Conservation (phyloP, 1,284 basidiomycete genomes). For the Tremellales sp. region DNA sequence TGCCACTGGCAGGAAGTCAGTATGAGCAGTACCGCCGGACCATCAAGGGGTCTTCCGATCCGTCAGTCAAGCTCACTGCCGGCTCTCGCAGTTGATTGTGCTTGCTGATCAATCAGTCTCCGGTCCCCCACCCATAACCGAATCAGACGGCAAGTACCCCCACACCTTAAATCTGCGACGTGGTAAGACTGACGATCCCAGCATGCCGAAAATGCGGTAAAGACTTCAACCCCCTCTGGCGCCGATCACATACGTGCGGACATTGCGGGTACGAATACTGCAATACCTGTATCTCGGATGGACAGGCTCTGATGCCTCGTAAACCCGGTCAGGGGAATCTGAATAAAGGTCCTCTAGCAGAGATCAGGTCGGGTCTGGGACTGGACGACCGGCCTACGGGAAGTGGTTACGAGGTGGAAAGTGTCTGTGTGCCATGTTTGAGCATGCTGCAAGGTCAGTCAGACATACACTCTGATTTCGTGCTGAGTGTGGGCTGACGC, state of each 20-base stretch:
- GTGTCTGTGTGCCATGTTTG: slow-evolving; percentile 41
- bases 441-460: slow-evolving; percentile 45
- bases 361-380: slow-evolving; percentile 19
- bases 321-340: slow-evolving; percentile 8
- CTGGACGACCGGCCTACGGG: slow-evolving; percentile 11
- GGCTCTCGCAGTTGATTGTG: not conserved
- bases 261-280: slow-evolving; percentile 49
- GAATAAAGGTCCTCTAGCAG: slow-evolving; percentile 9
- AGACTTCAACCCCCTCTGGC: slow-evolving; percentile 43
- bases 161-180: not conserved
- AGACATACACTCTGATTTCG: not conserved
- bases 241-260: slow-evolving; percentile 39
- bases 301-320: slow-evolving; percentile 47
- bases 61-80: slow-evolving; percentile 19
- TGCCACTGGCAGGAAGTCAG: slow-evolving; percentile 16
- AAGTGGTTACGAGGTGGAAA: slow-evolving; percentile 29
- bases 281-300: slow-evolving; percentile 38
- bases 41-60: slow-evolving; percentile 27
- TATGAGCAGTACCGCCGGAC: not conserved
- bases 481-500: not conserved
- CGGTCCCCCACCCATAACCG: slow-evolving; percentile 43
- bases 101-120: slow-evolving; percentile 33
- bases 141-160: slow-evolving; percentile 33
- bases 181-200: slow-evolving; percentile 6
- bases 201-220: slow-evolving; percentile 45